Evolutionary conservation across 1,284 basidiomycete species (phyloP).

Genomic region (Coniferiporia sulphurascens): DNA sequence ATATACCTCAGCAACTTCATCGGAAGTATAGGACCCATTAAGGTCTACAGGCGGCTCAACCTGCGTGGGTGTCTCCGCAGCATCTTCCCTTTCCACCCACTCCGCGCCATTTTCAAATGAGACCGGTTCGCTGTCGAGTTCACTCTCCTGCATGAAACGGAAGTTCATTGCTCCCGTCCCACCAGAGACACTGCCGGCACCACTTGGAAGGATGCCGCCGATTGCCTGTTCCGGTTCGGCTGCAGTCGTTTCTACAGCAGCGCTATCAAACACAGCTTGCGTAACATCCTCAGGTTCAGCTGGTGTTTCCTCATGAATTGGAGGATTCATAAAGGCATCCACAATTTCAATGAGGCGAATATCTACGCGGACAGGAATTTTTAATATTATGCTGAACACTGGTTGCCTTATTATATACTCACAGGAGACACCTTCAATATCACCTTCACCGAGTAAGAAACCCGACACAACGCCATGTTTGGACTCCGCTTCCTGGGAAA

Average conservation of each 20-base stretch:
- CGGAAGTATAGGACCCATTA: conserved; percentile 21
- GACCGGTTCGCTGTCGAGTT: conserved; percentile 48
- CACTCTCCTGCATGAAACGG: conserved; percentile 75
- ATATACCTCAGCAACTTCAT: conserved; percentile 25
- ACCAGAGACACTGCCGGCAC: conserved; percentile 16
- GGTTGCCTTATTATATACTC: conserved; percentile 24
- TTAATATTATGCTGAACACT: not conserved
- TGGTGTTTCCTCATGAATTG: conserved; percentile 31
- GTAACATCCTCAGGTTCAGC: conserved; percentile 13
- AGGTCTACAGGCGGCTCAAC: conserved; percentile 28
- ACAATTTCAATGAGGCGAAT: conserved; percentile 53
- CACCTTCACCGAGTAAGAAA: conserved; percentile 51
- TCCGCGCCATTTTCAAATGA: conserved; percentile 45
- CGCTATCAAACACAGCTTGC: conserved; percentile 8
- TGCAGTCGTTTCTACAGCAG: conserved; percentile 1
- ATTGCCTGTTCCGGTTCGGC: conserved; percentile 18
- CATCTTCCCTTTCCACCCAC: conserved; percentile 42
- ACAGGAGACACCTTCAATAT: conserved; percentile 59
- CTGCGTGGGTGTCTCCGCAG: conserved; percentile 14
- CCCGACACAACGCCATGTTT: conserved; percentile 49
- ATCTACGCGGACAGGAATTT: conserved; percentile 35
- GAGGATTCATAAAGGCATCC: conserved; percentile 46
- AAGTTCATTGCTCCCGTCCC: conserved; percentile 36
- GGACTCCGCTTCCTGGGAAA: conserved; percentile 45
- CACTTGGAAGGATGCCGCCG: conserved; percentile 33